Percentiles rank a stretch among this genome's conserved stretches.
phyloP scores from a whole-genome alignment of 306 rosid species.

The Cicer chorassanicum region DNA sequence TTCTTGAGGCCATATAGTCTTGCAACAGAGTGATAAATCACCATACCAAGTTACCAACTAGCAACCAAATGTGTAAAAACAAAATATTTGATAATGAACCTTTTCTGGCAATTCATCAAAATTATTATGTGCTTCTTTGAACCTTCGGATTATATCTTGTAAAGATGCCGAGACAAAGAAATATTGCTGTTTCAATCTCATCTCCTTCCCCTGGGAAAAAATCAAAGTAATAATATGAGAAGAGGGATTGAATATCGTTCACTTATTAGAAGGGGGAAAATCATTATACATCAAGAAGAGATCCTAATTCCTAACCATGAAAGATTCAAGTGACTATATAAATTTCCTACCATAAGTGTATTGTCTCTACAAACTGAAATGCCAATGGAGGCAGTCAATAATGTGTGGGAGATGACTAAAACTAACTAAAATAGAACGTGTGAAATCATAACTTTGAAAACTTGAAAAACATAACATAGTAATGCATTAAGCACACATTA shows the following conservation, averaged over 20 bases:
- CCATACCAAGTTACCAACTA: conserved; percentile 40
- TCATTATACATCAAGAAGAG: conserved; percentile 1
- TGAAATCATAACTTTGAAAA: conserved; percentile 22
- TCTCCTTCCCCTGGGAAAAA: conserved; percentile 71
- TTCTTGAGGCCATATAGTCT: conserved; percentile 35
- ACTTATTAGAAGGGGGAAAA: conserved; percentile 18
- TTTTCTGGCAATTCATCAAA: conserved; percentile 69
- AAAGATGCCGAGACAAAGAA: conserved; percentile 78
- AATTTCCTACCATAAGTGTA: conserved; percentile 12
- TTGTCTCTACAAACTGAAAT: conserved; percentile 24
- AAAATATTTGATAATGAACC: conserved; percentile 53
- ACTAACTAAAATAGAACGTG: conserved; percentile 21
- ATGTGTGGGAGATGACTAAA: conserved; percentile 31
- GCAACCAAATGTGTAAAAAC: conserved; percentile 27
- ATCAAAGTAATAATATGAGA: conserved; percentile 29
- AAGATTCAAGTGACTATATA: conserved; percentile 30
- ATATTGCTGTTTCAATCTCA: conserved; percentile 74
- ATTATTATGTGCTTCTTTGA: conserved; percentile 66
- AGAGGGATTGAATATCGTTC: conserved; percentile 11
- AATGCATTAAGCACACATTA: conserved; percentile 37
- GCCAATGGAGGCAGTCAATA: conserved; percentile 27
- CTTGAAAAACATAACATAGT: conserved; percentile 35
- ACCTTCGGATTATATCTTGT: conserved; percentile 77
- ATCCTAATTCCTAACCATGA: conserved; percentile 41
- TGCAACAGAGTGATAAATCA: conserved; percentile 32